Base-by-base conservation (phyloP, 352 stramenopile genomes). In the Pythium brachiatum region DNA sequence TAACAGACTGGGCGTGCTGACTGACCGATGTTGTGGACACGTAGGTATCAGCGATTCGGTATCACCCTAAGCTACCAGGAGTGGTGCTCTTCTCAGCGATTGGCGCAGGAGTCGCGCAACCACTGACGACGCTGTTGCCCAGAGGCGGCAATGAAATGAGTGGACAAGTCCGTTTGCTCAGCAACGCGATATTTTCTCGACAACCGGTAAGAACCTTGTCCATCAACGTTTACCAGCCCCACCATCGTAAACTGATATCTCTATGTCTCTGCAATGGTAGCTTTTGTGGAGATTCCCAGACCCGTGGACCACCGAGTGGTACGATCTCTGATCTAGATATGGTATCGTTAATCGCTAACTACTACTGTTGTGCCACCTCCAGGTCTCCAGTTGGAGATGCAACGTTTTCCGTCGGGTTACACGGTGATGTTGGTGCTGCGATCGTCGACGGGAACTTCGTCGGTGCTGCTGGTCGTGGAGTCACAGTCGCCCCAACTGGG, bases 281-380 rank as follows among this genome's bases (percentile, higher is more conserved):
- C 13, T 43, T 13, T 18, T 41, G 31, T 65, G 55, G 63, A 5
- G 21, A 7, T 26, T 70, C 6, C 21, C 38, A 21, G 63, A 70
- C 23, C 55, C 63, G 16, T 70, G 64, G 64, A 53, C 55, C 12
- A 41, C 44, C 11, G 57, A 70, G 29, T 70, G 64, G 64, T 70
- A 62, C 39, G 3, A 21, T 46, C 29, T 34, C 29, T 34, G n/a
- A n/a, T n/a, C n/a, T n/a, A n/a, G 7, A 15, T 20, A 13, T 15
- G 3, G 6, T 7, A 29, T 34, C 4, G 31, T 57, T 5, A 44
- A 25, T 8, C 18, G 8, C 3, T 27, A 2, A 6, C 7, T 2
- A 8, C 46, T 52, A 23, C 47, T 25, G 3, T 15, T 12, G 6
- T 31, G 2, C 16, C 1, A 38, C 9, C 8, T 53, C 4, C 16